phyloP scores from a whole-genome alignment of 371 early-diverging fungal genomes.

The Nematocida homosporus region DNA sequence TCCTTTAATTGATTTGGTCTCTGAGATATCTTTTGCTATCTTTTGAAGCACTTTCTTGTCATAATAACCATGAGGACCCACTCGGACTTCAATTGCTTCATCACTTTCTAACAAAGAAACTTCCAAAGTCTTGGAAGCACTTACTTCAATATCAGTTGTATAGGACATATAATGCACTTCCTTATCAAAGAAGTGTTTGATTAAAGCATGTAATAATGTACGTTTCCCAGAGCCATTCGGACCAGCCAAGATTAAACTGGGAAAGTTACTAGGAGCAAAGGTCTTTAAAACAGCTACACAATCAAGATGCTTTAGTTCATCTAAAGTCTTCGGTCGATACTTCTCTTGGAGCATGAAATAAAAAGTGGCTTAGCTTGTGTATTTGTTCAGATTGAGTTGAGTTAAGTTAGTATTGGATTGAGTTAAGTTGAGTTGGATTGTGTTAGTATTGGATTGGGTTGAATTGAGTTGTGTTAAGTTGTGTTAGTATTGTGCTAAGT shows the following conservation, averaged over 20 bases:
- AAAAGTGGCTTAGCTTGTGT: neutral
- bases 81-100: slow-evolving; percentile 60
- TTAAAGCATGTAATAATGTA: slow-evolving; percentile 78
- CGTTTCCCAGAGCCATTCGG: slow-evolving; percentile 92
- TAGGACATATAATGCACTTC: slow-evolving; percentile 70
- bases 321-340: slow-evolving; percentile 79
- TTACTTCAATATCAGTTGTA: slow-evolving; percentile 83
- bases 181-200: slow-evolving; percentile 69
- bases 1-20: slow-evolving; percentile 85
- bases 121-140: slow-evolving; percentile 77
- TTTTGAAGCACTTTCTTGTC: slow-evolving; percentile 92
- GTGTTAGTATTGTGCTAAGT: too few relatives aligned
- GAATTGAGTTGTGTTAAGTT: too few relatives aligned
- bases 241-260: slow-evolving; percentile 90
- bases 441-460: too few relatives aligned
- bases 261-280: slow-evolving; percentile 73
- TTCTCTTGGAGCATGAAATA: slow-evolving; percentile 72
- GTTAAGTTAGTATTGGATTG: too few relatives aligned
- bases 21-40: slow-evolving; percentile 90
- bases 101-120: slow-evolving; percentile 61
- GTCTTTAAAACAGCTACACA: slow-evolving; percentile 72
- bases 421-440: too few relatives aligned
- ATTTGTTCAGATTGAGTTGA: too few relatives aligned
- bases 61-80: slow-evolving; percentile 77
- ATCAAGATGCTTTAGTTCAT: slow-evolving; percentile 77